Evolutionary conservation across 2,329 filamentous ascomycete genomes (phyloP).

Genomic region (Aspergillus piperis): DNA sequence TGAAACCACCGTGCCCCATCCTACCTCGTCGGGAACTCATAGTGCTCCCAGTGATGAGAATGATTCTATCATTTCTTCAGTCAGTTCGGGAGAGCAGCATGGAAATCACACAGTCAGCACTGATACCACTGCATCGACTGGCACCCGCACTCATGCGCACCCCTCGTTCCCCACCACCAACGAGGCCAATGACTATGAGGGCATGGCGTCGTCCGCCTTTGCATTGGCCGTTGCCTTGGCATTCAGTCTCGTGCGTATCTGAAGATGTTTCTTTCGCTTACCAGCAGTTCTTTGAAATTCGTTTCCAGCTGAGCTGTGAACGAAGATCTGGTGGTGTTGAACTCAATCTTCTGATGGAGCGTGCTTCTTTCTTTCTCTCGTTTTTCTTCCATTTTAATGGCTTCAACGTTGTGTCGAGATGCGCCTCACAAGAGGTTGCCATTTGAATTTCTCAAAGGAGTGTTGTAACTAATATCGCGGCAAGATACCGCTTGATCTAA

Average conservation of each 20-base stretch:
- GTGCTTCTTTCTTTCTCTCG: background rate
- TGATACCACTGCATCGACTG: background rate
- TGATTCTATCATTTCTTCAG: background rate
- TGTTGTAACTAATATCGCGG: slow-evolving; percentile 9
- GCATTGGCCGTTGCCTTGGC: background rate
- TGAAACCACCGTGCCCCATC: background rate
- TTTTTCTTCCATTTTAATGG: background rate
- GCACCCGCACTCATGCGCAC: background rate
- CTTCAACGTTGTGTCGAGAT: slow-evolving; percentile 2
- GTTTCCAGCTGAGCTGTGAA: background rate
- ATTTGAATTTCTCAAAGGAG: slow-evolving; percentile 8
- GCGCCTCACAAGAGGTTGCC: slow-evolving; percentile 1
- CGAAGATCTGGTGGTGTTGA: slow-evolving; percentile 10
- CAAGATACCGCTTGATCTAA: slow-evolving; percentile 8
- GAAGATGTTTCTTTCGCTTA: background rate
- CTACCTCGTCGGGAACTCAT: background rate
- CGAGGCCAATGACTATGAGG: slow-evolving; percentile 13
- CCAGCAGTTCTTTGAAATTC: background rate
- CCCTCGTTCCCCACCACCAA: slow-evolving; percentile 21
- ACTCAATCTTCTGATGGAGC: slow-evolving; percentile 1
- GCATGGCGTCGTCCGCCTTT: background rate
- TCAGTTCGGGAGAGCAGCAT: background rate
- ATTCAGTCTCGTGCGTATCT: slow-evolving; percentile 3
- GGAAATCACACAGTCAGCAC: slow-evolving; percentile 8
- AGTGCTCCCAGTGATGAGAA: background rate